These are phyloP conservation scores for Vigna unguiculata DNA, from an alignment of 306 rosid genomes.

Conservation along the genomic window DNA sequence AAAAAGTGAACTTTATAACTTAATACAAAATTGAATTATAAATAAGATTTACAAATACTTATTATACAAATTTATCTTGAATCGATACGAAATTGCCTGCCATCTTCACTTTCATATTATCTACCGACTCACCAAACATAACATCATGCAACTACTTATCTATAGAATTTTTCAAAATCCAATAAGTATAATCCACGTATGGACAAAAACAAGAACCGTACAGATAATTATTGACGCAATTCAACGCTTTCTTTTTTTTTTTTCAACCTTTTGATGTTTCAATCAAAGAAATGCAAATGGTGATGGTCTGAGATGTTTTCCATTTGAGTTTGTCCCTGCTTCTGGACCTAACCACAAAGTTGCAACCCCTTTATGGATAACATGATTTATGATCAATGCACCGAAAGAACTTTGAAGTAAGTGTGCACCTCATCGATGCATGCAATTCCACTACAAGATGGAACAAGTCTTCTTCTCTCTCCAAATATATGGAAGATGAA, in stretches of 20 bases:
- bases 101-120: too few species aligned
- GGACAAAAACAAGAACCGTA: not conserved
- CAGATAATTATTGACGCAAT: not conserved
- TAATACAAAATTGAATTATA: too few species aligned
- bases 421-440: too few species aligned
- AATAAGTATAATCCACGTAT: not conserved
- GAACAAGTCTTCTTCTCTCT: not conserved
- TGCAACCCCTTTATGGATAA: conserved; percentile 42
- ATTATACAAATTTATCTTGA: too few species aligned
- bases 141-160: not conserved
- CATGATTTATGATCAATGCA: not conserved
- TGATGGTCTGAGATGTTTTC: conserved; percentile 46
- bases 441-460: conserved; percentile 24
- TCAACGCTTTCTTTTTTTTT: not conserved
- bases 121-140: too few species aligned
- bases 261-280: conserved; percentile 3
- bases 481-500: conserved; percentile 47
- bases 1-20: too few species aligned
- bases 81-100: too few species aligned
- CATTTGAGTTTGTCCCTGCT: conserved; percentile 39
- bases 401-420: not conserved
- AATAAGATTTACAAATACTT: too few species aligned
- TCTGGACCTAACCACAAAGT: conserved; percentile 26
- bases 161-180: not conserved
- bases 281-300: conserved; percentile 5